Evolutionary conservation across 2,329 filamentous ascomycete species (phyloP).

Genomic region (Hypoxylon sp.): DNA sequence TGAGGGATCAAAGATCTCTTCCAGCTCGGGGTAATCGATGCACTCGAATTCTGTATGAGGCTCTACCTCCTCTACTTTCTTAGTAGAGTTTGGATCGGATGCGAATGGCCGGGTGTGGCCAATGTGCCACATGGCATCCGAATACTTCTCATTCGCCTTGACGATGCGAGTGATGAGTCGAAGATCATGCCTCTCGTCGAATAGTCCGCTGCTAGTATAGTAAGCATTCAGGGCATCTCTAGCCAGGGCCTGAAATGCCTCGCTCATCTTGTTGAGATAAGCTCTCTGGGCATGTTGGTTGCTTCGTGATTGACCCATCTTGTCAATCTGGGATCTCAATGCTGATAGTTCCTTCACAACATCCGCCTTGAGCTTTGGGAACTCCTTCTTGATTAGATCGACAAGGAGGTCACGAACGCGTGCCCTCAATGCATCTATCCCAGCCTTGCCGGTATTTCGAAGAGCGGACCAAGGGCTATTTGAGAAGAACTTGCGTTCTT

Average conservation of each 20-base stretch:
- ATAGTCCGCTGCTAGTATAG: slow-evolving; percentile 44
- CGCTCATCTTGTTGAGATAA: slow-evolving; percentile 52
- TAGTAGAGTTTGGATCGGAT: neutral
- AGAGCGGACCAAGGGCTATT: slow-evolving; percentile 56
- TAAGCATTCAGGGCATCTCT: slow-evolving; percentile 49
- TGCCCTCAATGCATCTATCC: slow-evolving; percentile 56
- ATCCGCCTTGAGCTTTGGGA: slow-evolving; percentile 51
- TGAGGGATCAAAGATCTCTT: slow-evolving; percentile 50
- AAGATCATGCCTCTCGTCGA: slow-evolving; percentile 46
- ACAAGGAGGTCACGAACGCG: slow-evolving; percentile 58
- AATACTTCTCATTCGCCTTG: slow-evolving; percentile 47
- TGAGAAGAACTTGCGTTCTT: slow-evolving; percentile 59
- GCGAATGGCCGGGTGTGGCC: slow-evolving; percentile 53
- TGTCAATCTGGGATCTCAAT: slow-evolving; percentile 26
- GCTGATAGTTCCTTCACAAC: slow-evolving; percentile 40
- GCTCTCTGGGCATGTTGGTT: slow-evolving; percentile 48
- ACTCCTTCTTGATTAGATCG: slow-evolving; percentile 58
- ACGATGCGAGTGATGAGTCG: slow-evolving; percentile 53
- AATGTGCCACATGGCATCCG: slow-evolving; percentile 41
- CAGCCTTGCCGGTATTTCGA: slow-evolving; percentile 49
- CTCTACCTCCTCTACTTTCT: neutral
- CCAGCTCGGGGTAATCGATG: slow-evolving; percentile 42
- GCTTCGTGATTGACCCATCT: slow-evolving; percentile 50
- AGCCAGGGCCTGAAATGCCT: slow-evolving; percentile 48
- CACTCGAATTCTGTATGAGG: slow-evolving; percentile 1